Evolutionary conservation across 2,329 filamentous ascomycete genomes (phyloP).

Genomic region (Phialemoniopsis sp.): DNA sequence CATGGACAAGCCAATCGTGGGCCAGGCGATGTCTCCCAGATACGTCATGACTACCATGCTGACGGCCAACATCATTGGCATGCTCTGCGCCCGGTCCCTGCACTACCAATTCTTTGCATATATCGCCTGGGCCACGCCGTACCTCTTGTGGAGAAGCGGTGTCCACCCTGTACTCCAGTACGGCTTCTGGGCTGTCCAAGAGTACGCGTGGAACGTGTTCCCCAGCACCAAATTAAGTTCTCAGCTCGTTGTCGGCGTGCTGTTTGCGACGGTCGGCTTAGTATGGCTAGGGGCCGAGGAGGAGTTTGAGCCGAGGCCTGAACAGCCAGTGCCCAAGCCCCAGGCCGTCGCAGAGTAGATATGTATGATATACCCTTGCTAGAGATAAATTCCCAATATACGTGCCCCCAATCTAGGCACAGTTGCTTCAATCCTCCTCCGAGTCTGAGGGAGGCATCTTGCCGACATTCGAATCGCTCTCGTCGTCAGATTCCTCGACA

Average conservation of each 20-base stretch:
- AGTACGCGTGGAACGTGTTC: slow-evolving; percentile 92
- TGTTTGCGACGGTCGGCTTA: slow-evolving; percentile 62
- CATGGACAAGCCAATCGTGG: slow-evolving; percentile 55
- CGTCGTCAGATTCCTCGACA: slow-evolving; percentile 57
- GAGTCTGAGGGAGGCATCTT: slow-evolving; percentile 82
- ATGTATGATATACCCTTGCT: background rate
- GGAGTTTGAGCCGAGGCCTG: slow-evolving; percentile 23
- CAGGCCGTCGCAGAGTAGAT: slow-evolving; percentile 6
- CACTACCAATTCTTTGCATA: slow-evolving; percentile 97
- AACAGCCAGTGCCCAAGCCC: slow-evolving; percentile 6
- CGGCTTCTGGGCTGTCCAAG: slow-evolving; percentile 70
- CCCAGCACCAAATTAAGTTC: slow-evolving; percentile 65
- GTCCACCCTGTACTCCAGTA: slow-evolving; percentile 65
- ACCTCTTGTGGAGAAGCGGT: slow-evolving; percentile 76
- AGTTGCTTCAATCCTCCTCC: slow-evolving; percentile 54
- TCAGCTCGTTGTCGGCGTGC: slow-evolving; percentile 61
- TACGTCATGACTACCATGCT: slow-evolving; percentile 77
- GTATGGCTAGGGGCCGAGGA: slow-evolving; percentile 55
- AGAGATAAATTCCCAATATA: background rate
- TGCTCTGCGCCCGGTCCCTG: slow-evolving; percentile 81
- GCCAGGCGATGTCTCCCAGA: slow-evolving; percentile 57
- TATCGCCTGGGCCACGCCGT: slow-evolving; percentile 84
- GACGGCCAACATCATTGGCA: slow-evolving; percentile 70
- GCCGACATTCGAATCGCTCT: slow-evolving; percentile 75
- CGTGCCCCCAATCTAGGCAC: too few relatives aligned